Evolutionary conservation across 345 rosid genomes (phyloP).

Genomic region (Pelargonium nanum): DNA sequence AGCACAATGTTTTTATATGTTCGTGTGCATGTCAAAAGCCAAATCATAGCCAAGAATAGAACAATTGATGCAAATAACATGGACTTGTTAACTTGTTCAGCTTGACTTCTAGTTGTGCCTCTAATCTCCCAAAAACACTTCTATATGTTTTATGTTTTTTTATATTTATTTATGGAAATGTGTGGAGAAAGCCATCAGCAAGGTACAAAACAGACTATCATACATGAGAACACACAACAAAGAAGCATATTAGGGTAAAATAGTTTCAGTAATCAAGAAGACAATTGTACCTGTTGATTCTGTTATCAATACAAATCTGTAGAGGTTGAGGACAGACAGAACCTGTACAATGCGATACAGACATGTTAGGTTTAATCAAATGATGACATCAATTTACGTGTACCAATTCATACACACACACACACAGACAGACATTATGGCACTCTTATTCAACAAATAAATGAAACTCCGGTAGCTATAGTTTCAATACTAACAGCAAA

Average conservation of each 20-base stretch:
- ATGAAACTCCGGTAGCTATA: not conserved
- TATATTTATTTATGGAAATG: not conserved
- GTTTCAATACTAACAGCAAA: no score
- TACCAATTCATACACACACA: not conserved
- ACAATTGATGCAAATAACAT: no score
- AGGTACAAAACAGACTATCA: not conserved
- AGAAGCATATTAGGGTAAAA: no score
- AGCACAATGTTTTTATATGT: not conserved
- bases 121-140: no score
- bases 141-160: no score
- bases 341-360: slow-evolving; percentile 37
- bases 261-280: not conserved
- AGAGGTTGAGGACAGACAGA: slow-evolving; percentile 74
- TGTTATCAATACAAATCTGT: slow-evolving; percentile 55
- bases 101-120: no score
- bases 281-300: slow-evolving; percentile 48
- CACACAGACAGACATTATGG: no score
- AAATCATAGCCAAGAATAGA: no score
- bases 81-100: no score
- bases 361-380: not conserved
- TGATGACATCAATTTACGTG: not conserved
- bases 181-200: not conserved
- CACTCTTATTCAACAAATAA: not conserved
- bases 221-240: no score
- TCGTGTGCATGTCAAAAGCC: no score